Percentiles rank a stretch among this genome's conserved stretches.
These are phyloP conservation scores for Cornus kousa DNA, from an alignment of 148 eudicot genomes.

Conservation along the genomic window DNA sequence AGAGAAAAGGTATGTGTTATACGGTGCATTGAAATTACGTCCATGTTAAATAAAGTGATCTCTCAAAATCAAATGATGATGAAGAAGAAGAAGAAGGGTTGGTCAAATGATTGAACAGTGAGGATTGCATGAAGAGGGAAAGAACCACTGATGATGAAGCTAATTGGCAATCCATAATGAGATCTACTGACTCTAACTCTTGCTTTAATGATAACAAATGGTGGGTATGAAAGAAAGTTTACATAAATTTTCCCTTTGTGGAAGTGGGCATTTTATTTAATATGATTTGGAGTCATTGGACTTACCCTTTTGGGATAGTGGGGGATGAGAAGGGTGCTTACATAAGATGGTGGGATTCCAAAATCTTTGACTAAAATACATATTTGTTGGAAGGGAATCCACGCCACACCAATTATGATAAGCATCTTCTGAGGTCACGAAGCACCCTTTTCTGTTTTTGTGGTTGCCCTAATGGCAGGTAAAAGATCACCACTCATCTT, in stretches of 20 bases:
- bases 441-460: neutral
- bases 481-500: too few species aligned
- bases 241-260: neutral
- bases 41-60: too few species aligned
- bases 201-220: neutral
- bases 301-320: conserved; percentile 1
- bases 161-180: neutral
- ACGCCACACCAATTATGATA: neutral
- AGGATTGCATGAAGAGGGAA: neutral
- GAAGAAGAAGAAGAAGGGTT: too few species aligned
- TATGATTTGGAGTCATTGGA: neutral
- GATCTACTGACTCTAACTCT: too few species aligned
- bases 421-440: neutral
- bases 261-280: neutral
- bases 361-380: neutral
- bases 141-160: neutral
- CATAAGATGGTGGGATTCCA: neutral
- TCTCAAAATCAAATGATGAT: too few species aligned
- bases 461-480: neutral
- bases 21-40: too few species aligned
- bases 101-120: conserved; percentile 11
- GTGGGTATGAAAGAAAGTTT: neutral
- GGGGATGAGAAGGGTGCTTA: conserved; percentile 3
- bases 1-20: too few species aligned
- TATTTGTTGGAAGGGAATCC: neutral